Evolutionary conservation across 345 rosid genomes (phyloP).

Genomic region (Gossypium thurberi): DNA sequence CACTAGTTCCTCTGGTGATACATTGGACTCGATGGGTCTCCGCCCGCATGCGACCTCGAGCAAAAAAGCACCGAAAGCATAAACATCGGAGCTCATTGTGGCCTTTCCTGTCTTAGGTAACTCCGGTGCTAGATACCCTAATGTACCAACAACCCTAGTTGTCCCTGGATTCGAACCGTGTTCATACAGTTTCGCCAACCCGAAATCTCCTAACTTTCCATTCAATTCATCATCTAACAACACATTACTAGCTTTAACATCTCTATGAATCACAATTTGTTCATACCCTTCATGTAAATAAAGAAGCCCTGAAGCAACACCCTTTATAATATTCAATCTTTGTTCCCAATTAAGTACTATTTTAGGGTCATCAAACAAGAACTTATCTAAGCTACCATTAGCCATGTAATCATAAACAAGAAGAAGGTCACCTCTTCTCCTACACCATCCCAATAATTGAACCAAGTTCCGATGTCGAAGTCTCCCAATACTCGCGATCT

Average conservation of each 20-base stretch:
- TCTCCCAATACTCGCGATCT: not conserved
- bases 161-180: slow-evolving; percentile 74
- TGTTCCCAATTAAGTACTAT: slow-evolving; percentile 61
- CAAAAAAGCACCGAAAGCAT: slow-evolving; percentile 76
- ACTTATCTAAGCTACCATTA: slow-evolving; percentile 3
- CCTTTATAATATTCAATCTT: slow-evolving; percentile 60
- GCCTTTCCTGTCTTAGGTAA: slow-evolving; percentile 74
- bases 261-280: not conserved
- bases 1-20: not conserved
- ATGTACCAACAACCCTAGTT: slow-evolving; percentile 77
- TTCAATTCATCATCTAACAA: not conserved
- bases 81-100: slow-evolving; percentile 62
- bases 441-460: not conserved
- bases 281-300: not conserved
- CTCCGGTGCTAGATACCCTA: slow-evolving; percentile 91
- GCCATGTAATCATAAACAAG: slow-evolving; percentile 1
- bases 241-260: not conserved
- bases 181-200: slow-evolving; percentile 72
- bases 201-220: slow-evolving; percentile 73
- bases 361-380: slow-evolving; percentile 25
- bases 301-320: slow-evolving; percentile 36
- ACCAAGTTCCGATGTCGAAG: not conserved
- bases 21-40: not conserved
- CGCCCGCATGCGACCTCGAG: slow-evolving; percentile 35
- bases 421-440: slow-evolving; percentile 5